Percentiles rank a stretch among this genome's conserved stretches.
Conservation (phyloP, 495 filamentous ascomycete species). For the Durotheca rogersii region DNA sequence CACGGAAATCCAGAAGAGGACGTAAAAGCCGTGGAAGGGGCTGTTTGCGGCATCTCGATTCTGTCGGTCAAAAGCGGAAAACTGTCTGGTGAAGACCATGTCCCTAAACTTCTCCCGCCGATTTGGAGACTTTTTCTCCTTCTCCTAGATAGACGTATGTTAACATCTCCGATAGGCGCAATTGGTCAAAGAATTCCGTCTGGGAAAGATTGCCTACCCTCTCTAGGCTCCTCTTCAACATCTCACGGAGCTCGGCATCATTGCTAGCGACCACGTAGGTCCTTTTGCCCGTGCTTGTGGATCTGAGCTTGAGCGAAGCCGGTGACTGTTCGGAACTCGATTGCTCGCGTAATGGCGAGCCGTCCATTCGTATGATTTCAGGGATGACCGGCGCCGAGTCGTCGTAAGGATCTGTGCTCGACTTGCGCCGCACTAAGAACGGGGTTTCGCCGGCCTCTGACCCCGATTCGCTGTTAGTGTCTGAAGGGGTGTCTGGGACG, state of each 20-base stretch:
- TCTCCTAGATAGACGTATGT: constrained; percentile 29
- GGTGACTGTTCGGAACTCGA: constrained; percentile 14
- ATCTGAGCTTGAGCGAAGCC: constrained; percentile 5
- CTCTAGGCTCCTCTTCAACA: constrained; percentile 51
- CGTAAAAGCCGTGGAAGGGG: constrained; percentile 75
- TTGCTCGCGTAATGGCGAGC: not conserved
- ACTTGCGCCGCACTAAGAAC: constrained; percentile 15
- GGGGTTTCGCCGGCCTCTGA: constrained; percentile 12
- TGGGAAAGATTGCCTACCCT: constrained; percentile 26
- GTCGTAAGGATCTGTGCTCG: constrained; percentile 24
- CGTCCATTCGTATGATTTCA: constrained; percentile 20
- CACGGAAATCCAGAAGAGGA: constrained; percentile 71
- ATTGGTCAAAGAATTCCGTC: too few relatives aligned
- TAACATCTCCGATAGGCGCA: too few relatives aligned
- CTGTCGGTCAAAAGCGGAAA: constrained; percentile 69
- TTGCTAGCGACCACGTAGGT: constrained; percentile 57
- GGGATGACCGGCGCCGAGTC: constrained; percentile 20
- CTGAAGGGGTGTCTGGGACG: constrained; percentile 20
- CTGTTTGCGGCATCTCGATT: constrained; percentile 57
- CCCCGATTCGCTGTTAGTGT: constrained; percentile 24
- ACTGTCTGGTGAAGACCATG: constrained; percentile 66
- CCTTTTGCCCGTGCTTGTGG: constrained; percentile 9
- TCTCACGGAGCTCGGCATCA: constrained; percentile 55
- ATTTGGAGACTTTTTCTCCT: constrained; percentile 14
- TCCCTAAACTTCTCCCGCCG: constrained; percentile 59